Evolutionary conservation across 2,329 filamentous ascomycete species (phyloP).

Genomic region (Hypoxylon sp.): DNA sequence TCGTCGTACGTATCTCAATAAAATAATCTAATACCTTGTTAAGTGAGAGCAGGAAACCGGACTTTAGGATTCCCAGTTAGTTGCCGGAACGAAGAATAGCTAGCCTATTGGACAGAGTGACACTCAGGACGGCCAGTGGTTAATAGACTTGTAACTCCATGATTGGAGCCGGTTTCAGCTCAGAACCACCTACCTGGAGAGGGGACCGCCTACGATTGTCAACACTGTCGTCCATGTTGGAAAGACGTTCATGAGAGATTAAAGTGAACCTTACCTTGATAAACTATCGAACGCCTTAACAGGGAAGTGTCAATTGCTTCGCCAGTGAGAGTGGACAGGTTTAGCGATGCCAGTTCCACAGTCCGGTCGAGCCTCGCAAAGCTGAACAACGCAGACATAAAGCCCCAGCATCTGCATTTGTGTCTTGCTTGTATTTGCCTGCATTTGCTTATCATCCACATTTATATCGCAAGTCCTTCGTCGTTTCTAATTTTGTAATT

Average conservation of each 20-base stretch:
- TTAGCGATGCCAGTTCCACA: constrained; percentile 28
- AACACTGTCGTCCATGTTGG: constrained; percentile 7
- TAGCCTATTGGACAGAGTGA: constrained; percentile 21
- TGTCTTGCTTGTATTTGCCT: constrained; percentile 13
- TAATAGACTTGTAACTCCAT: constrained; percentile 34
- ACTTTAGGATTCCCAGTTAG: background rate
- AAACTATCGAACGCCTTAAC: constrained; percentile 14
- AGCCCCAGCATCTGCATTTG: constrained; percentile 1
- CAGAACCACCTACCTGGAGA: constrained; percentile 26
- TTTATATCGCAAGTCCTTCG: background rate
- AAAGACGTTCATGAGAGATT: constrained; percentile 12
- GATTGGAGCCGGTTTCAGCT: constrained; percentile 30
- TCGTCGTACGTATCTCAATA: constrained; percentile 7
- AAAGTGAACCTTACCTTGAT: background rate
- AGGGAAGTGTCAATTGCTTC: constrained; percentile 8
- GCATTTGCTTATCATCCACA: background rate
- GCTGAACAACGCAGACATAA: constrained; percentile 29
- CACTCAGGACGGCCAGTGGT: constrained; percentile 8
- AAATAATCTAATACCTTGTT: background rate
- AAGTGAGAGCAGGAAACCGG: constrained; percentile 4
- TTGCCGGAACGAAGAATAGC: constrained; percentile 16
- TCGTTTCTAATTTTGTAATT: constrained; percentile 3
- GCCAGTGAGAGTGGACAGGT: constrained; percentile 10
- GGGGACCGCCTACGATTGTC: constrained; percentile 3
- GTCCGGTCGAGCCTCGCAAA: constrained; percentile 24